Evolutionary conservation across 768 basidiomycete genomes (phyloP).

Genomic region (Podaxis rugospora): DNA sequence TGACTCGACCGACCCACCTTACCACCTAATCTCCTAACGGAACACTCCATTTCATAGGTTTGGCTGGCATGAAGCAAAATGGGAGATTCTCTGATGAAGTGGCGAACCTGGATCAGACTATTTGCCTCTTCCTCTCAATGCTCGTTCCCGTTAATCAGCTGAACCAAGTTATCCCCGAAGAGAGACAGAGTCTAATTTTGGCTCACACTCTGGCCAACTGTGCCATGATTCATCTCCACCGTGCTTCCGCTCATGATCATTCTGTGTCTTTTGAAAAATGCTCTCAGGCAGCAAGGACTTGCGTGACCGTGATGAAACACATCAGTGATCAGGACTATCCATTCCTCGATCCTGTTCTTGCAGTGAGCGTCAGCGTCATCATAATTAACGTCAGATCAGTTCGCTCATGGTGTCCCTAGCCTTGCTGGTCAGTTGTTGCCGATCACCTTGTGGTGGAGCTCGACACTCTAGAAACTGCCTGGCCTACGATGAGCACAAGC

Average conservation of each 20-base stretch:
- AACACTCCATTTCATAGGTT: conserved; percentile 4
- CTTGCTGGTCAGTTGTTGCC: conserved; percentile 68
- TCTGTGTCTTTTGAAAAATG: conserved; percentile 62
- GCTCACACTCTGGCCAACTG: conserved; percentile 65
- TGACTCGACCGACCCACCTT: conserved; percentile 25
- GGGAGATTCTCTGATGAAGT: conserved; percentile 53
- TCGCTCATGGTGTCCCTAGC: conserved; percentile 30
- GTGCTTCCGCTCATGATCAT: conserved; percentile 57
- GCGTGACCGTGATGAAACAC: conserved; percentile 56
- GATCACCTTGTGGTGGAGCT: conserved; percentile 66
- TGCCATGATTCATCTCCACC: conserved; percentile 63
- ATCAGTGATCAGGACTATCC: conserved; percentile 61
- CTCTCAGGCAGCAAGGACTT: conserved; percentile 55
- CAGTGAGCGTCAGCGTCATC: conserved; percentile 38
- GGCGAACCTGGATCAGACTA: conserved; percentile 57
- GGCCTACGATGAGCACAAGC: conserved; percentile 52
- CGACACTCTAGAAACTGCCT: conserved; percentile 56
- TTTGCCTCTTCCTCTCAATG: conserved; percentile 58
- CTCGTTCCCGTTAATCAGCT: conserved; percentile 64
- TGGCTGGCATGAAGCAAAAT: conserved; percentile 39
- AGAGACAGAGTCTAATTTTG: conserved; percentile 55
- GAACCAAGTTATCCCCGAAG: conserved; percentile 47
- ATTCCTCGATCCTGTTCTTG: conserved; percentile 75
- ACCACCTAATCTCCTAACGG: neutral
- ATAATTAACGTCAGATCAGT: neutral